Evolutionary conservation across 176 grass and related monocot genomes (phyloP).

Genomic region (Phragmites australis): DNA sequence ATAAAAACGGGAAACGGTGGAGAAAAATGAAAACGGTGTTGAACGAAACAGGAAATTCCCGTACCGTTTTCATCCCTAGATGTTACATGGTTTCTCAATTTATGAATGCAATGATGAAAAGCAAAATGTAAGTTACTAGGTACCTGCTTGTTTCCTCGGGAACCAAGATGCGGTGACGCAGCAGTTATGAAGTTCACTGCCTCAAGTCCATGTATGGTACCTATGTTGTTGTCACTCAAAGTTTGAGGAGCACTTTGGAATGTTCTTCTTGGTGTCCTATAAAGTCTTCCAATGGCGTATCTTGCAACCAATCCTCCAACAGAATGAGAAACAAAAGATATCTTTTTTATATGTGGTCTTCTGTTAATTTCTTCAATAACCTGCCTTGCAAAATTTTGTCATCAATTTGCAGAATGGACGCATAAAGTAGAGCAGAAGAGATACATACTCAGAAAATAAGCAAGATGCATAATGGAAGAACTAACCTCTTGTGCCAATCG

Average conservation of each 20-base stretch:
- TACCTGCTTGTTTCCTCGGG: conserved; percentile 94
- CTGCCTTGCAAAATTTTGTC: conserved; percentile 52
- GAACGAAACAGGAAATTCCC: no score
- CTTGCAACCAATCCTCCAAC: conserved; percentile 92
- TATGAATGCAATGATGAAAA: neutral
- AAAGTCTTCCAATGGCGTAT: conserved; percentile 91
- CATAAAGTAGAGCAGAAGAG: conserved; percentile 4
- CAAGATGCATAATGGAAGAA: conserved; percentile 28
- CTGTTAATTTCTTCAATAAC: conserved; percentile 66
- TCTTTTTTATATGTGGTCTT: conserved; percentile 68
- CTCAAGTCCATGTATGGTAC: conserved; percentile 73
- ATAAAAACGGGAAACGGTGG: no score
- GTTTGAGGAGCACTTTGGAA: conserved; percentile 38
- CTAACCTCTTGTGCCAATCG: conserved; percentile 88
- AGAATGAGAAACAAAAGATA: conserved; percentile 97
- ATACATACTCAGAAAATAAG: conserved; percentile 25
- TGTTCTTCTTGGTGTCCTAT: conserved; percentile 49
- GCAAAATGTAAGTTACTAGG: conserved; percentile 3
- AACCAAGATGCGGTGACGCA: conserved; percentile 96
- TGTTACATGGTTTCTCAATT: neutral
- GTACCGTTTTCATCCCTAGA: no score
- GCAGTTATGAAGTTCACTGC: conserved; percentile 91
- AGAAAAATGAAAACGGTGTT: no score
- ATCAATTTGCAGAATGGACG: conserved; percentile 36
- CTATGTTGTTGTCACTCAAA: conserved; percentile 34